phyloP scores from a whole-genome alignment of 805 yeast species.

The Saccharomycopsis olivae region DNA sequence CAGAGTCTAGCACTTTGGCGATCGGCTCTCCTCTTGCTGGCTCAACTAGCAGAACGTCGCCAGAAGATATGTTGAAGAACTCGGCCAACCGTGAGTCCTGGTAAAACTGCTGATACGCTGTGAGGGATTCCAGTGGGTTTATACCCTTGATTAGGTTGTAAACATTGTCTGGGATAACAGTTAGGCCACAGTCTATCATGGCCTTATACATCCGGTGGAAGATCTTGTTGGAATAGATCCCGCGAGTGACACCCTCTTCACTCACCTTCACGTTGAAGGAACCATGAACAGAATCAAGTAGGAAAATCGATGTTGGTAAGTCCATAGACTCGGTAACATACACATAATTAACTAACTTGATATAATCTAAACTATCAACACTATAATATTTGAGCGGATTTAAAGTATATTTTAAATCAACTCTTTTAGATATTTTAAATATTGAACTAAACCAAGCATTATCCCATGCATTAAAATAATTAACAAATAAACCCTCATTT shows the following conservation, averaged over 20 bases:
- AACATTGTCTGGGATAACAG: neutral
- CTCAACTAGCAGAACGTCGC: too few species aligned
- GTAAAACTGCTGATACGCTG: too few species aligned
- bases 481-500: neutral
- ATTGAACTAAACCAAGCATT: neutral
- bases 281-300: neutral
- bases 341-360: neutral
- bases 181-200: neutral
- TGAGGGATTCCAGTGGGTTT: neutral
- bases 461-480: neutral
- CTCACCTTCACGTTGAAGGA: neutral
- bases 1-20: too few species aligned
- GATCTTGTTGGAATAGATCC: neutral
- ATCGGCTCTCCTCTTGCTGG: too few species aligned
- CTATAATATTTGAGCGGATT: slow-evolving; percentile 1
- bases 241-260: neutral
- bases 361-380: neutral
- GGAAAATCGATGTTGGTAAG: neutral
- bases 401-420: neutral
- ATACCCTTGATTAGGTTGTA: neutral
- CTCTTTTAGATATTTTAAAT: slow-evolving; percentile 1
- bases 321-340: neutral
- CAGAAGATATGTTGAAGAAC: too few species aligned
- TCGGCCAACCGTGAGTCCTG: too few species aligned
- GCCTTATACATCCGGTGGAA: neutral